These are phyloP conservation scores for Cardamine occulta DNA, from an alignment of 345 rosid species.

Conservation along the genomic window DNA sequence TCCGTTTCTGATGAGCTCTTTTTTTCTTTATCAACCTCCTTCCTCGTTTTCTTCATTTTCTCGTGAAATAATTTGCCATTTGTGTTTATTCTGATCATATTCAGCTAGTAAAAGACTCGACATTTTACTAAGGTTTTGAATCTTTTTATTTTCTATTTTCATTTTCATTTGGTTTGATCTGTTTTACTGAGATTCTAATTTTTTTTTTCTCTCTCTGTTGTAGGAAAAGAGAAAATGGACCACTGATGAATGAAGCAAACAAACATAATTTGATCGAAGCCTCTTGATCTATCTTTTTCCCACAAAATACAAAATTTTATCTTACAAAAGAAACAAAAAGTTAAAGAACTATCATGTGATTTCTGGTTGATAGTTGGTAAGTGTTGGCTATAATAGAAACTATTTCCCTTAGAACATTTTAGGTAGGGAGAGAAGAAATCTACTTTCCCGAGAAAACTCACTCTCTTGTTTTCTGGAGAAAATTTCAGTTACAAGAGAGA, in stretches of 20 bases:
- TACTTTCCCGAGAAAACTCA: not conserved
- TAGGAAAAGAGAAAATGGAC: conserved; percentile 34
- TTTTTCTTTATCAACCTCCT: not conserved
- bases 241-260: conserved; percentile 34
- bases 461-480: conserved; percentile 4
- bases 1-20: conserved; percentile 25
- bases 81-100: not conserved
- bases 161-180: conserved; percentile 15
- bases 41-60: conserved; percentile 7
- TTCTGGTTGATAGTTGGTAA: conserved; percentile 36
- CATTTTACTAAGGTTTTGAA: not conserved
- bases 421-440: conserved; percentile 16
- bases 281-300: conserved; percentile 14
- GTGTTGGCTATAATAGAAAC: conserved; percentile 24
- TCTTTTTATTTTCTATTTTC: not conserved
- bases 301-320: not conserved
- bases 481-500: conserved; percentile 8
- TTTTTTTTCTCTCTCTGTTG: not conserved
- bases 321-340: conserved; percentile 14
- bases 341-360: conserved; percentile 37
- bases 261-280: conserved; percentile 6
- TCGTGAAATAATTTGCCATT: not conserved
- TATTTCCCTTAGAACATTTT: not conserved
- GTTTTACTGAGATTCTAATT: not conserved
- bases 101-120: conserved; percentile 16